These are phyloP conservation scores for Globisporangium camurandrum DNA, from an alignment of 352 stramenopile species.

Conservation along the genomic window DNA sequence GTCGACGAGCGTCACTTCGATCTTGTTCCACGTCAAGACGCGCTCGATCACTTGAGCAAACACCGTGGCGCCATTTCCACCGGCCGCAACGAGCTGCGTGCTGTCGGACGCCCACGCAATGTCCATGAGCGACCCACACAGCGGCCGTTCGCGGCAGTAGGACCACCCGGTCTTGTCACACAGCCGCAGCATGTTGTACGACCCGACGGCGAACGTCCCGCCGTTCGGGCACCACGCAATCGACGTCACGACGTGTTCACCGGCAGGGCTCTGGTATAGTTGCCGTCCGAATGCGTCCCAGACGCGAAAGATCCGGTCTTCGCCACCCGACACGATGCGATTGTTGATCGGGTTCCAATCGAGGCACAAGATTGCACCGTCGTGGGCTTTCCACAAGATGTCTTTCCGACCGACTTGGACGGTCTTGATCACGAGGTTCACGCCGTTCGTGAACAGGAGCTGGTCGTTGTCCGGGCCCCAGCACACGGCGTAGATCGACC, in stretches of 20 bases:
- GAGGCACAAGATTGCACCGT: conserved; percentile 86
- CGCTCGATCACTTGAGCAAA: conserved; percentile 88
- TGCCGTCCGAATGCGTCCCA: conserved; percentile 91
- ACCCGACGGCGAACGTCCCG: conserved; percentile 86
- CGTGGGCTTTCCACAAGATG: conserved; percentile 89
- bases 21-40: conserved; percentile 84
- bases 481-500: conserved; percentile 83
- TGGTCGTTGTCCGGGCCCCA: conserved; percentile 91
- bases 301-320: conserved; percentile 90
- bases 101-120: conserved; percentile 87
- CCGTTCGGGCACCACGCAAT: conserved; percentile 90
- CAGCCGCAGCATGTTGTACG: conserved; percentile 89
- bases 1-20: conserved; percentile 77
- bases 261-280: conserved; percentile 75
- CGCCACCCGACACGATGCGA: conserved; percentile 86
- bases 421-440: conserved; percentile 88
- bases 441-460: conserved; percentile 83
- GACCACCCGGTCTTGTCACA: conserved; percentile 92
- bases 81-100: conserved; percentile 85
- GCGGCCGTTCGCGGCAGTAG: conserved; percentile 75
- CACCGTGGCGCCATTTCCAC: conserved; percentile 81
- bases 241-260: conserved; percentile 89
- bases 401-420: conserved; percentile 83
- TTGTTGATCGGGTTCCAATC: conserved; percentile 93
- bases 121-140: conserved; percentile 81